Base-by-base conservation (phyloP, 139 green algal species). In the Zygnema cylindricum region DNA sequence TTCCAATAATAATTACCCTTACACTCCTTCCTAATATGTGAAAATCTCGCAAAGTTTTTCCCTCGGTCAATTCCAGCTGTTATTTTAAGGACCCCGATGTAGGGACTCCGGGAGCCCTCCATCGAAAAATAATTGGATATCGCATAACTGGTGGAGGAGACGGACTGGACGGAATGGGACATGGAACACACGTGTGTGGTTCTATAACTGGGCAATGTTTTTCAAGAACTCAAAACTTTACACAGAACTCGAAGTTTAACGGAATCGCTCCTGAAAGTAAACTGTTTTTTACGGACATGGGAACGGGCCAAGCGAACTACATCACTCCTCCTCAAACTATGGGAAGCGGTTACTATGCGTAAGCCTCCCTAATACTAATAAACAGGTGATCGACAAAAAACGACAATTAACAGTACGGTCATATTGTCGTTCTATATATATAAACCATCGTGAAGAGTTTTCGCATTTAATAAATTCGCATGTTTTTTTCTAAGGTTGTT, bases 151-250 rank as follows among this genome's bases (percentile, higher is more conserved):
- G 63, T 30, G 73, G 73, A 43, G 93, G 41, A 1, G 95, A 98
- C 84, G 77, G 88, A 25, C n/a, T 82, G 1, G 96, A 99, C 91
- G 55, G 54, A 25, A 92, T 95, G 39, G 95, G 96, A 0, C 96
- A 99, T 86, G 96, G 96, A 69, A 98, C 96, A 7, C 96, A 99
- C 91, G 95, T 96, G 40, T 76, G 55, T 30, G 96, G 95, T 41
- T 96, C 93, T 7, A 73, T 98, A 39, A 81, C 92, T 1, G 96
- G 96, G 7, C 40, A 81, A 1, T 49, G 63, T 43, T n/a, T 69
- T 63, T 32, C 77, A 30, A n/a, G 1, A 23, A 23, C 21, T 39
- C n/a, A 39, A 43, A 85, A 55, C 77, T 36, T 25, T 33, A 40
- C 78, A 21, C 49, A 79, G 35, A 36, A 55, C 30, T 57, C 76